Evolutionary conservation across 768 basidiomycete species (phyloP).

Genomic region (Chalciporus chontae): DNA sequence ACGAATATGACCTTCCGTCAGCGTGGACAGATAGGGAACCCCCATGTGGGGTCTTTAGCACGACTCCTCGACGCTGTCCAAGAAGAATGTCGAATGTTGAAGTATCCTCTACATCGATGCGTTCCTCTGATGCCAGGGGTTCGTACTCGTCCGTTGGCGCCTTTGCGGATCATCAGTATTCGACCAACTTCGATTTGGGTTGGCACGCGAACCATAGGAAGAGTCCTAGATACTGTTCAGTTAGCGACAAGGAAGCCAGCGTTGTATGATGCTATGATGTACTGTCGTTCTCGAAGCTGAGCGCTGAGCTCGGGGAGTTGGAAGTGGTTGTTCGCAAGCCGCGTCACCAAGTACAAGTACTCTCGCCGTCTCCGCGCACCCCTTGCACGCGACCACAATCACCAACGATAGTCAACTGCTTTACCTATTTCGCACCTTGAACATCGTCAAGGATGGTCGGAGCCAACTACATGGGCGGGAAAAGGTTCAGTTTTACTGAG

Average conservation of each 20-base stretch:
- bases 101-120: constrained; percentile 8
- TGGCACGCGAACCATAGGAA: constrained; percentile 12
- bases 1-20: constrained; percentile 45
- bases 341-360: too few species aligned
- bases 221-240: not conserved
- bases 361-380: too few species aligned
- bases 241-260: not conserved
- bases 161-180: constrained; percentile 3
- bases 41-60: constrained; percentile 24
- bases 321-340: too few species aligned
- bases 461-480: constrained; percentile 77
- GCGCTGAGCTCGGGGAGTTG: too few species aligned
- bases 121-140: constrained; percentile 15
- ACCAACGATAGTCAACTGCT: too few species aligned
- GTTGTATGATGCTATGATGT: not conserved
- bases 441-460: constrained; percentile 46
- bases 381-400: too few species aligned
- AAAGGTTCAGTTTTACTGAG: constrained; percentile 39
- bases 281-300: not conserved
- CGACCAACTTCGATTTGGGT: not conserved
- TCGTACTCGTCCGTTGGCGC: constrained; percentile 12
- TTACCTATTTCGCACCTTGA: too few species aligned
- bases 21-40: constrained; percentile 24
- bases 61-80: constrained; percentile 13
- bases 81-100: constrained; percentile 17